A percentile compares a stretch with the other conserved stretches of the same genome.
phyloP scores from a whole-genome alignment of 1,284 basidiomycete species.

The Trametes sp. region DNA sequence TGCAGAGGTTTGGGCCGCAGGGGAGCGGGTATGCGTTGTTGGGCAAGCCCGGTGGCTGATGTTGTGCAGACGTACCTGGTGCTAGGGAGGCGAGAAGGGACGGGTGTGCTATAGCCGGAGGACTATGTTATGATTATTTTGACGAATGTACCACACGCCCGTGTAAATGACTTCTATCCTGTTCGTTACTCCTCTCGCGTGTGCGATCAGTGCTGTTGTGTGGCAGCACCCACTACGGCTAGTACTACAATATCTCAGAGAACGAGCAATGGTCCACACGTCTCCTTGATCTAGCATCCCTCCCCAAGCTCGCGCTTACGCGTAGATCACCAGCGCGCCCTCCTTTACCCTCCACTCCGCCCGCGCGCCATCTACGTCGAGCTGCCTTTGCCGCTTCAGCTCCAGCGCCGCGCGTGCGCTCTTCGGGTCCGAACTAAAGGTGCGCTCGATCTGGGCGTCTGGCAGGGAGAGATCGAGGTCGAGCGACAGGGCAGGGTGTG shows the following conservation, averaged over 20 bases:
- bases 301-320: conserved; percentile 30
- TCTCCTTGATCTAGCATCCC: no score
- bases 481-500: conserved; percentile 45
- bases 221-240: no score
- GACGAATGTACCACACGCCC: neutral
- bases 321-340: conserved; percentile 51
- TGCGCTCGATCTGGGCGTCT: conserved; percentile 55
- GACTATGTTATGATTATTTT: conserved; percentile 12
- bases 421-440: conserved; percentile 1
- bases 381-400: conserved; percentile 61
- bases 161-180: neutral
- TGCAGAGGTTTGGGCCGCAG: conserved; percentile 65
- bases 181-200: neutral
- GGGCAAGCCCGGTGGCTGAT: conserved; percentile 62
- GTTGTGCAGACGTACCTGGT: neutral
- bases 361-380: conserved; percentile 65
- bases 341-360: conserved; percentile 72
- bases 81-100: neutral
- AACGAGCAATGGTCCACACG: no score
- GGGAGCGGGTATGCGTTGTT: conserved; percentile 78
- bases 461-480: conserved; percentile 61
- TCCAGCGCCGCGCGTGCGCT: conserved; percentile 43
- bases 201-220: no score
- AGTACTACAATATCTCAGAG: no score
- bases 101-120: neutral